Percentiles rank a stretch among this genome's conserved stretches.
These are phyloP conservation scores for Fusarium poae DNA, from an alignment of 2,329 filamentous ascomycete genomes.

Conservation along the genomic window DNA sequence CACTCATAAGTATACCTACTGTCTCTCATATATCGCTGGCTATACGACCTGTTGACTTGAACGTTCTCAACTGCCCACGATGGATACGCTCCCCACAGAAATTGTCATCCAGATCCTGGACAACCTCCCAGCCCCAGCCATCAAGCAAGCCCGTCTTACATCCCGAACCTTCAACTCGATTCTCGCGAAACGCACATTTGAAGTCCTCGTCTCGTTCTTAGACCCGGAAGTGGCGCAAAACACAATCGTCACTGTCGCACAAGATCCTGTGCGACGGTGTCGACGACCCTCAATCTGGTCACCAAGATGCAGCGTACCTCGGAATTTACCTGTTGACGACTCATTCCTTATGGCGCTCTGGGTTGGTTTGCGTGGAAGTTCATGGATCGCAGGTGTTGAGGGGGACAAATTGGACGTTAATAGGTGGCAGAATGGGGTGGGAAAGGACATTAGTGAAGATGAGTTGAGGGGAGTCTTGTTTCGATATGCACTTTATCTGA, in stretches of 20 bases:
- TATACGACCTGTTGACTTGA: neutral
- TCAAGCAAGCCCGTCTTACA: conserved; percentile 50
- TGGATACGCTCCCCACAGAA: conserved; percentile 52
- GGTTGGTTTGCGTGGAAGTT: conserved; percentile 47
- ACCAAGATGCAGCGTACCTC: conserved; percentile 53
- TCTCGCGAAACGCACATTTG: conserved; percentile 49
- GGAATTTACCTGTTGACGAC: conserved; percentile 47
- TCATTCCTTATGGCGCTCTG: conserved; percentile 53
- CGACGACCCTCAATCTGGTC: conserved; percentile 52
- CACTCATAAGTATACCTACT: neutral
- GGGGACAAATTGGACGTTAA: conserved; percentile 23
- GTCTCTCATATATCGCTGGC: neutral
- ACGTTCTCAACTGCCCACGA: conserved; percentile 34
- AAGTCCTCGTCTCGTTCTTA: conserved; percentile 50
- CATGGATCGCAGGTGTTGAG: conserved; percentile 38
- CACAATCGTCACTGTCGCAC: conserved; percentile 42
- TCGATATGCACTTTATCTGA: conserved; percentile 54
- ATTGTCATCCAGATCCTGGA: conserved; percentile 50
- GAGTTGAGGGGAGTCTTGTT: conserved; percentile 50
- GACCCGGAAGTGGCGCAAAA: conserved; percentile 45
- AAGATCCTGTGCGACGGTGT: conserved; percentile 43
- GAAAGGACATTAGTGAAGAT: conserved; percentile 42
- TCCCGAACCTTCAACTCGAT: conserved; percentile 52
- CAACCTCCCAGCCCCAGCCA: conserved; percentile 42
- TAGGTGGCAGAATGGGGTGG: conserved; percentile 41